Base-by-base conservation (phyloP, 441 rosid genomes). In the Populus hybrid region DNA sequence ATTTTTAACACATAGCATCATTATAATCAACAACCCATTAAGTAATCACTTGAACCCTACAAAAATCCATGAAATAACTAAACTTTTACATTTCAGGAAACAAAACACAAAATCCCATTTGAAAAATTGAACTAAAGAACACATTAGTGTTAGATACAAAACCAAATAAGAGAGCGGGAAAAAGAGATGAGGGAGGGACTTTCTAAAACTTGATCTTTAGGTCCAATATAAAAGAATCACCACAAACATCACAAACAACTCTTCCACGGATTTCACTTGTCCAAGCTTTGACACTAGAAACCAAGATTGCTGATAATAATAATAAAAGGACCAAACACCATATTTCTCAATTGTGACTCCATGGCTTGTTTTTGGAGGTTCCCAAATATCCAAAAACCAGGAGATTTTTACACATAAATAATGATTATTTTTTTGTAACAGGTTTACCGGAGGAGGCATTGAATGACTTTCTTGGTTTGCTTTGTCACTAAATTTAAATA, bases 191-290 rank as follows among this genome's bases (percentile, higher is more conserved):
- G 34, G 34, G 34, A 32, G 34, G 0, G 34, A 32, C 34, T 0
- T 32, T 32, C 0, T 5, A 32, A 32, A 32, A 32, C 34, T 32
- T 32, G 6, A 81, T 93, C 99, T 86, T 93, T 95, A 69, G 97
- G 98, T 76, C 98, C 98, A 73, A 92, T 86, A 28, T 28, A 28
- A 35, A 91, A 73, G 94, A 92, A 88, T 95, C 97, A 5, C 87
- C 34, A 32, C 34, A 32, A 32, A 32, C 34, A 32, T 32, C 93
- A 77, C 96, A 93, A 73, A 95, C 92, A 76, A 95, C 98, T 80
- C 97, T 89, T 65, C 97, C 98, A 32, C 83, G 96, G 77, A 95
- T 89, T 87, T 95, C 97, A 66, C 97, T 93, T 66, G 97, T 92
- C 98, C 97, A 93, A 79, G 91, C 92, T 75, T 79, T 79, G 66